Evolutionary conservation across 495 filamentous ascomycete genomes (phyloP), one percentile per base, ranked within the genome.

Genomic region (Xylaria castorea): DNA sequence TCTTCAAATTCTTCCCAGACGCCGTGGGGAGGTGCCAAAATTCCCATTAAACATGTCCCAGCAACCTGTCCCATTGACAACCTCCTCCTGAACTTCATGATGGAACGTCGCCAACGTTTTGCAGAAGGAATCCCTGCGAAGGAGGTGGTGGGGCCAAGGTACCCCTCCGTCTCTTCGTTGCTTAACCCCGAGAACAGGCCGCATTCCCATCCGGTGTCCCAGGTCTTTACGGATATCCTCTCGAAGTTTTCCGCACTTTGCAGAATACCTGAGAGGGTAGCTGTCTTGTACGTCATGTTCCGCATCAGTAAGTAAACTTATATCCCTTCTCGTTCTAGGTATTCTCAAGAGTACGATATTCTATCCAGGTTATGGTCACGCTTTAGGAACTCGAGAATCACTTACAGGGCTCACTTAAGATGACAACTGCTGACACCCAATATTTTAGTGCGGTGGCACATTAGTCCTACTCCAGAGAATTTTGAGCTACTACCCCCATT

Each of bases 231-330:
- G 32, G 93, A 95, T 78, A 93, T 96, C 71, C 83, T 95, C 1
- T 82, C 88, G 50, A 90, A 89, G 30, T 94, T 95, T 73, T 92
- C 93, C 0, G 89, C 90, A 71, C 86, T 97, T 9, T 82, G 81
- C 16, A 81, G 81, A 3, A 85, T 95, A 0, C 93, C 94, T 5
- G 93, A 95, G 78, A 90, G 92, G 74, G 88, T 94, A 4, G 93
- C 89, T 22, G 87, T 94, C 7, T 84, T 95, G n/a, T 93, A 92
- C 75, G 80, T 87, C 76, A 95, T 94, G 93, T 95, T 95, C 79
- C 87, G 94, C 11, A 76, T 93, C 64, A 93, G 69, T 71, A 65
- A 65, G 69, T 71, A 34, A 9, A 6, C 25, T 30, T 53, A 14
- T 9, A 12, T 62, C 4, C 11, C 44, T 16, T 46, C 34, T 42